These are phyloP conservation scores for Zancudomyces culisetae DNA, from an alignment of 371 early-diverging fungal genomes.

Conservation along the genomic window DNA sequence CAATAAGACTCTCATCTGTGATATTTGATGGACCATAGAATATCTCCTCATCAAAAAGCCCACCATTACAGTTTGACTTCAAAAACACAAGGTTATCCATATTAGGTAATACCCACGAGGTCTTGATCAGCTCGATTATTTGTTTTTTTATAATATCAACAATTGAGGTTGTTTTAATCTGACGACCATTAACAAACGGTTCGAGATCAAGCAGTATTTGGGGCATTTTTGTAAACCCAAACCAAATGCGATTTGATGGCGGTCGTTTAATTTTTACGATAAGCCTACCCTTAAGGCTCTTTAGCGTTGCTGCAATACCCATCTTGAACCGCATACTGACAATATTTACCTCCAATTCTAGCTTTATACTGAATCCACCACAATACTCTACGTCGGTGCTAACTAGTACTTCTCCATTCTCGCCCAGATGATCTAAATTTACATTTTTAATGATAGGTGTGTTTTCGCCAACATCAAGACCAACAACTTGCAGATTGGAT, in stretches of 20 bases:
- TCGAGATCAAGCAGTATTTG: neutral
- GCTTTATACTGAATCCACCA: neutral
- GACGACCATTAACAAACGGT: neutral
- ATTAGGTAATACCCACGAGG: neutral
- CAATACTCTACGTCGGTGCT: neutral
- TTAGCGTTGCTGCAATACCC: neutral
- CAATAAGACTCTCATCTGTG: neutral
- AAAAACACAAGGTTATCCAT: conserved; percentile 1
- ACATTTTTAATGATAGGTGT: neutral
- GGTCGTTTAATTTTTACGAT: neutral
- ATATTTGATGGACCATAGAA: neutral
- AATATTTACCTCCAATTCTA: neutral
- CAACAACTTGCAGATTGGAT: neutral
- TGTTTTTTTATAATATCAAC: neutral
- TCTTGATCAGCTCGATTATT: conserved; percentile 1
- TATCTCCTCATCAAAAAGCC: neutral
- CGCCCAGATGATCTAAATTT: neutral
- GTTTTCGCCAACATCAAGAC: neutral
- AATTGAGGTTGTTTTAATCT: conserved; percentile 1
- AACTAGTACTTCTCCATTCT: neutral
- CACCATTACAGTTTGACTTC: neutral
- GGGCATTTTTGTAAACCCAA: neutral
- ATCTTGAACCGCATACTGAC: neutral
- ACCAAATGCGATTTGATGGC: conserved; percentile 1
- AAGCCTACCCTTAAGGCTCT: neutral